Evolutionary conservation across 164 flowering plant species (phyloP).

Genomic region (Vitis rotundifolia): DNA sequence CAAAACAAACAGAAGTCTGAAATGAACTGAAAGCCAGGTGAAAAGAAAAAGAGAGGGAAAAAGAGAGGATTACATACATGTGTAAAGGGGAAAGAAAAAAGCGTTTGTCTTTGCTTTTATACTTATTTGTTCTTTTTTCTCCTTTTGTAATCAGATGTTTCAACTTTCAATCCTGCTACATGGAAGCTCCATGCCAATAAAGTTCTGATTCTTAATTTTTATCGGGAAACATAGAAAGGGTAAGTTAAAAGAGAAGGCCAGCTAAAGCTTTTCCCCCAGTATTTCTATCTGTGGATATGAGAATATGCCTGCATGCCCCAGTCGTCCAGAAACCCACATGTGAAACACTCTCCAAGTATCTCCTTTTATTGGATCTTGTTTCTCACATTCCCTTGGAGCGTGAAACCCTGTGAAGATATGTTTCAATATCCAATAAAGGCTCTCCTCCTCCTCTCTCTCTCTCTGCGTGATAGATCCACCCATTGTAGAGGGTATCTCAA

Average conservation of each 20-base stretch:
- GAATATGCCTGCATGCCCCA: too few species aligned
- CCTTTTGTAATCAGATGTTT: background rate
- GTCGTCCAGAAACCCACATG: too few species aligned
- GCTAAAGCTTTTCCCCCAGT: background rate
- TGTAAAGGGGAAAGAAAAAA: background rate
- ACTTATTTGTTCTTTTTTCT: background rate
- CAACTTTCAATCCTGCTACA: background rate
- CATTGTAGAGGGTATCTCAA: background rate
- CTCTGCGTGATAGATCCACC: too few species aligned
- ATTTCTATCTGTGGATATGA: background rate
- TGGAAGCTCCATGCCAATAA: background rate
- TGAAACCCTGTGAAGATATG: too few species aligned
- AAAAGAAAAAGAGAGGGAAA: conserved; percentile 1
- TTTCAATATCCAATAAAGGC: background rate
- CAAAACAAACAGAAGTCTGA: background rate
- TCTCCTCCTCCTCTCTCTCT: background rate
- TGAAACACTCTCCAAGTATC: too few species aligned
- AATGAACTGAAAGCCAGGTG: background rate
- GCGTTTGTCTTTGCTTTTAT: background rate
- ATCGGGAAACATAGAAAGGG: background rate
- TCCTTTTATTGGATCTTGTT: background rate
- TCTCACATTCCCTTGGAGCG: background rate
- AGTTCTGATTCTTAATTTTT: background rate
- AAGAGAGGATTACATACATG: background rate
- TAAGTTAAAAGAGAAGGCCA: background rate